Evolutionary conservation across 768 basidiomycete genomes (phyloP).

Genomic region (Mrakia hoshinonis): DNA sequence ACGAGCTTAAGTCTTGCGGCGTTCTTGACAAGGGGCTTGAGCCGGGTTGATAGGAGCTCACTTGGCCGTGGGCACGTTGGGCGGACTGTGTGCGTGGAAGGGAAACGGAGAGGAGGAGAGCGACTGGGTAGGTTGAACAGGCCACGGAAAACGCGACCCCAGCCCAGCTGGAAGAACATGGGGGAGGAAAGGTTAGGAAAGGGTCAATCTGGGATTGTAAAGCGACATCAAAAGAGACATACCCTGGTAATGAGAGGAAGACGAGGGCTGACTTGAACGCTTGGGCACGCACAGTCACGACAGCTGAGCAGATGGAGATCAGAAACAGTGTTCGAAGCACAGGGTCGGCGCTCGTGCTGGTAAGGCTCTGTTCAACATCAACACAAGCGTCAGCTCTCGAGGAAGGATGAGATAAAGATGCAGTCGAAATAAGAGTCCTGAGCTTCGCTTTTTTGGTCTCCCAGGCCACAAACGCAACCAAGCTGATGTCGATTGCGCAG

Average conservation of each 20-base stretch:
- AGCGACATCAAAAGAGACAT: too few relatives aligned
- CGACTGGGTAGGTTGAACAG: not conserved
- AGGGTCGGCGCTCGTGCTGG: not conserved
- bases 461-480: not conserved
- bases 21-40: too few relatives aligned
- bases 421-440: too few relatives aligned
- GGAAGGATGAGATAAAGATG: too few relatives aligned
- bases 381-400: not conserved
- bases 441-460: not conserved
- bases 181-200: too few relatives aligned
- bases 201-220: too few relatives aligned
- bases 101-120: conserved; percentile 6
- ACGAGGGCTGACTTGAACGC: not conserved
- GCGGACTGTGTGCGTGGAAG: not conserved
- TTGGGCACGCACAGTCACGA: not conserved
- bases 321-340: not conserved
- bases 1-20: too few relatives aligned
- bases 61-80: too few relatives aligned
- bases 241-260: not conserved
- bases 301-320: not conserved
- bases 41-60: too few relatives aligned
- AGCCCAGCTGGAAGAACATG: not conserved
- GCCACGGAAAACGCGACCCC: not conserved
- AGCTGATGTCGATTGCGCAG: not conserved
- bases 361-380: not conserved